Conservation (phyloP, 768 basidiomycete species). For the Tephrocybe sp. region DNA sequence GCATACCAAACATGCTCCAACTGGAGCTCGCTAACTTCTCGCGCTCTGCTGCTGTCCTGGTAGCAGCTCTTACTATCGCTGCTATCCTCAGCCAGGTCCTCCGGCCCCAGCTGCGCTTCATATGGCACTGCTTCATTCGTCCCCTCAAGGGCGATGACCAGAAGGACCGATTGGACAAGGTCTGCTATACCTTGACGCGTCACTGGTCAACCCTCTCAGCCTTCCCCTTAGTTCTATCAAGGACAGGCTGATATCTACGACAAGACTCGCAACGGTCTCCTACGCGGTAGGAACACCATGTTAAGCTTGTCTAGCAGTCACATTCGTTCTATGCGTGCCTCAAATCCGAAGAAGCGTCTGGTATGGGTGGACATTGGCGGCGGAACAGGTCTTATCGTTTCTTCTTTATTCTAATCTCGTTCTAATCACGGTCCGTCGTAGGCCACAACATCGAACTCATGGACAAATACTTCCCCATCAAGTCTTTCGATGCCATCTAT, state of each 20-base stretch:
- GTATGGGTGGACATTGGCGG: conserved; percentile 83
- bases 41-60: conserved; percentile 8
- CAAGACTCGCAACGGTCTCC: conserved; percentile 55
- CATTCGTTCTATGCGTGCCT: conserved; percentile 44
- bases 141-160: conserved; percentile 41
- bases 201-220: background rate
- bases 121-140: conserved; percentile 51
- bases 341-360: conserved; percentile 43
- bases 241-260: conserved; percentile 78
- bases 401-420: background rate
- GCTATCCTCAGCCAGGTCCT: conserved; percentile 22
- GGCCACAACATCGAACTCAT: conserved; percentile 69
- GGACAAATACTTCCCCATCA: conserved; percentile 58
- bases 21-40: conserved; percentile 6
- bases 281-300: conserved; percentile 75
- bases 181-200: conserved; percentile 10
- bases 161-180: conserved; percentile 45
- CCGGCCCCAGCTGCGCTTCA: conserved; percentile 42
- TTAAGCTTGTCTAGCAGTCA: conserved; percentile 66
- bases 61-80: conserved; percentile 4
- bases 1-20: conserved; percentile 1
- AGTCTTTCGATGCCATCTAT: conserved; percentile 67
- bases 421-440: background rate
- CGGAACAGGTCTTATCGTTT: conserved; percentile 47
- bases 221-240: conserved; percentile 50